A percentile compares a stretch with the other conserved stretches of the same genome.
Conservation (phyloP, 345 rosid genomes). For the Crucihimalaya himalaica region DNA sequence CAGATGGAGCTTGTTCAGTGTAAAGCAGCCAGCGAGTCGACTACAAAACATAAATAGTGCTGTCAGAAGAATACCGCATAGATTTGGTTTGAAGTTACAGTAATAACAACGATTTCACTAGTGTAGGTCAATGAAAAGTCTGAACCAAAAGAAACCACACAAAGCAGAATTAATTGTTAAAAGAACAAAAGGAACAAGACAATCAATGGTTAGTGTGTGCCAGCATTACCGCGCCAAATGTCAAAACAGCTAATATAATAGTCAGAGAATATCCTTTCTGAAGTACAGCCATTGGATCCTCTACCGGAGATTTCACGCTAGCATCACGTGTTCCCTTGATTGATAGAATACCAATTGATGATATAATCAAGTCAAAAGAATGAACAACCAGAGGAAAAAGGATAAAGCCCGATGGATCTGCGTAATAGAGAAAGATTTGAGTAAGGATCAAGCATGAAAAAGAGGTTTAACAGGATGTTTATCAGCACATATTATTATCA, state of each 20-base stretch:
- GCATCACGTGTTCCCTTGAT: constrained; percentile 81
- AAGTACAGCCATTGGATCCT: constrained; percentile 97
- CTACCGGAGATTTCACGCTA: constrained; percentile 67
- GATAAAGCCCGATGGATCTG: constrained; percentile 99
- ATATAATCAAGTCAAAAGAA: constrained; percentile 92
- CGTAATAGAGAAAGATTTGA: constrained; percentile 31
- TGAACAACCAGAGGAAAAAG: constrained; percentile 97
- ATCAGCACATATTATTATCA: constrained; percentile 8
- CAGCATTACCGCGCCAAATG: constrained; percentile 80
- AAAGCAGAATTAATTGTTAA: background rate
- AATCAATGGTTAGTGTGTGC: constrained; percentile 7
- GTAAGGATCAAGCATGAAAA: background rate
- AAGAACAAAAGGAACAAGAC: constrained; percentile 11
- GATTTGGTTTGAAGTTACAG: constrained; percentile 1
- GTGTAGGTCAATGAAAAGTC: background rate
- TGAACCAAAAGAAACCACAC: background rate
- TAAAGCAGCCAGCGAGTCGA: constrained; percentile 98
- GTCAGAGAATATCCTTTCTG: constrained; percentile 96
- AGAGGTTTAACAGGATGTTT: background rate
- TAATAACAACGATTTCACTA: background rate
- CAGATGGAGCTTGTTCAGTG: constrained; percentile 95
- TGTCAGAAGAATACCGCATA: constrained; percentile 26
- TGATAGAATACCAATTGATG: constrained; percentile 89
- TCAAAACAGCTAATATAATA: constrained; percentile 79
- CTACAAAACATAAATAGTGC: constrained; percentile 50